Evolutionary conservation across 1,284 basidiomycete species (phyloP).

Genomic region (Apiotrichum domesticum): DNA sequence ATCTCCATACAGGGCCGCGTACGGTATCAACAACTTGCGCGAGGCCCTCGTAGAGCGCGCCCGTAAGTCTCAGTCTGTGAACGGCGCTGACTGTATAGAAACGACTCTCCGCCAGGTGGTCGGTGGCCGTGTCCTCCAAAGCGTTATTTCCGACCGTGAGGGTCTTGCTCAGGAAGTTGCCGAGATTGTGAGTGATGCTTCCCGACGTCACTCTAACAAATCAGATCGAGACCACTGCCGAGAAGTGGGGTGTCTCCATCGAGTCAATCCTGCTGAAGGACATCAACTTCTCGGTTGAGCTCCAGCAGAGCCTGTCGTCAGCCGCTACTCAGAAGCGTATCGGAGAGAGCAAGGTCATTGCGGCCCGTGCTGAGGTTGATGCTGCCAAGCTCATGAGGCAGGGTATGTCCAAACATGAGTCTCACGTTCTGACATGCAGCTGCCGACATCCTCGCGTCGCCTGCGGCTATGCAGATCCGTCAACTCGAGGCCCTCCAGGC

Average conservation of each 20-base stretch:
- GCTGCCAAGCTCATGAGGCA: conserved; percentile 86
- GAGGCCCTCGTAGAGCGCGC: conserved; percentile 85
- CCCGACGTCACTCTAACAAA: background rate
- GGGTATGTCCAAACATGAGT: conserved; percentile 16
- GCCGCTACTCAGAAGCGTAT: conserved; percentile 88
- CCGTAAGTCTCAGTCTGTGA: conserved; percentile 42
- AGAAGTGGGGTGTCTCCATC: conserved; percentile 88
- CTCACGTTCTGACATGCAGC: conserved; percentile 13
- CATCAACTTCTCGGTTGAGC: conserved; percentile 80
- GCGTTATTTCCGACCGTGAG: conserved; percentile 69
- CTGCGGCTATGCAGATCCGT: conserved; percentile 94
- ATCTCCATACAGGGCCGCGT: conserved; percentile 81
- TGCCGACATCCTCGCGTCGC: conserved; percentile 68
- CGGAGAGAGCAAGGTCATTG: conserved; percentile 89
- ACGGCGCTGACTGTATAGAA: conserved; percentile 43
- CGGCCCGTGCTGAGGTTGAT: conserved; percentile 91
- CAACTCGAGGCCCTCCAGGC: conserved; percentile 79
- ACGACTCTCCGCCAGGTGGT: conserved; percentile 93
- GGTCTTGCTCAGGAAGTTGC: conserved; percentile 93
- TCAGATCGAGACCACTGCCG: conserved; percentile 53
- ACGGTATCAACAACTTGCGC: conserved; percentile 82
- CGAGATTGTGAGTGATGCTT: conserved; percentile 64
- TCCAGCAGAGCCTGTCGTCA: conserved; percentile 84
- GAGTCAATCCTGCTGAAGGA: conserved; percentile 76
- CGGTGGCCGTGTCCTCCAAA: conserved; percentile 65